phyloP scores from a whole-genome alignment of 345 rosid species.

The Linum usitatissimum region DNA sequence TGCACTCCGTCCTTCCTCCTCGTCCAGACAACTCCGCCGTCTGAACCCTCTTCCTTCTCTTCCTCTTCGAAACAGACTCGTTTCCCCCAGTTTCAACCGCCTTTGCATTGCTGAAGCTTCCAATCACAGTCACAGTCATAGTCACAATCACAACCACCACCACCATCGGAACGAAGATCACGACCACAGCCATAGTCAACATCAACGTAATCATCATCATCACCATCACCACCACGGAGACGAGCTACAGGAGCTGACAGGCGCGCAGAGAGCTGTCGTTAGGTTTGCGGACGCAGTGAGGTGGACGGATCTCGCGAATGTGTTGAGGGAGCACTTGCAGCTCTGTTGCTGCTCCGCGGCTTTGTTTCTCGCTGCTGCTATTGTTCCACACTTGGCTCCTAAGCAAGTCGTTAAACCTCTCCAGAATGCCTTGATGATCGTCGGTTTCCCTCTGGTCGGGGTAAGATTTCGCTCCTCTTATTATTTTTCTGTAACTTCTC shows the following conservation, averaged over 20 bases:
- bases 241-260: conserved; percentile 30
- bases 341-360: conserved; percentile 70
- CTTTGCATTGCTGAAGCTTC: conserved; percentile 16
- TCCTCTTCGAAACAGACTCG: conserved; percentile 18
- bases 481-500: background rate
- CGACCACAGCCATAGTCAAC: conserved; percentile 15
- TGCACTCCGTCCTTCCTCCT: conserved; percentile 19
- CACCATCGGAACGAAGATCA: conserved; percentile 22
- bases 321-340: conserved; percentile 73
- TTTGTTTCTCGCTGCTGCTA: conserved; percentile 65
- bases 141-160: background rate
- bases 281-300: conserved; percentile 54
- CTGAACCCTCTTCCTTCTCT: conserved; percentile 29
- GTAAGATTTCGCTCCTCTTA: conserved; percentile 25
- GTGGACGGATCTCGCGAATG: conserved; percentile 71
- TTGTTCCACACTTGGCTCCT: conserved; percentile 60
- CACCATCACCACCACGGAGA: conserved; percentile 35
- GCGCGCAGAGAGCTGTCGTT: conserved; percentile 37
- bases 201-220: conserved; percentile 26
- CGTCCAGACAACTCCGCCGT: conserved; percentile 17
- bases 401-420: conserved; percentile 48
- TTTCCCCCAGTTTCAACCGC: conserved; percentile 13
- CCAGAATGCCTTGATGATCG: conserved; percentile 49
- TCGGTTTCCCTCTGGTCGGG: conserved; percentile 90
- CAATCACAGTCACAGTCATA: conserved; percentile 1